phyloP scores from a whole-genome alignment of 306 rosid species.

The Notholithocarpus densiflorus region DNA sequence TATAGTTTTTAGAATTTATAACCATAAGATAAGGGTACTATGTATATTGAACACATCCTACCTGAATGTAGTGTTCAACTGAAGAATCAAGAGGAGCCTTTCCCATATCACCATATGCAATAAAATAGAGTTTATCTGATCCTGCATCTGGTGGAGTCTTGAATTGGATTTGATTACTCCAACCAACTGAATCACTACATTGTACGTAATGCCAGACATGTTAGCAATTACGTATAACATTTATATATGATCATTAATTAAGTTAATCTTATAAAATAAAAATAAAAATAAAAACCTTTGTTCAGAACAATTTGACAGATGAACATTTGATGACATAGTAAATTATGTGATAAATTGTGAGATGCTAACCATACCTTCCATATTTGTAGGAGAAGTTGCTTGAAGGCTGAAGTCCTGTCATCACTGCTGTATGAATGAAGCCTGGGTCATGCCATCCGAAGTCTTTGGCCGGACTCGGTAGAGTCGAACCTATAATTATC shows the following conservation, averaged over 20 bases:
- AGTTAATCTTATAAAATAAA: neutral
- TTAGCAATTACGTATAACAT: neutral
- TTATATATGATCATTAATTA: neutral
- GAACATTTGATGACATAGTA: too few relatives aligned
- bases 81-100: conserved; percentile 81
- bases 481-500: conserved; percentile 31
- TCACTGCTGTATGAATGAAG: conserved; percentile 75
- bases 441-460: conserved; percentile 99
- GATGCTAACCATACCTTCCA: conserved; percentile 60
- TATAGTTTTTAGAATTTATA: too few relatives aligned
- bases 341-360: neutral
- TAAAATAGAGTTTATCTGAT: conserved; percentile 52
- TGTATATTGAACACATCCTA: neutral
- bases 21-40: too few relatives aligned
- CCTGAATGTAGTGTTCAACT: conserved; percentile 88
- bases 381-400: conserved; percentile 54
- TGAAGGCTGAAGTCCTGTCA: conserved; percentile 75
- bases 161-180: conserved; percentile 60
- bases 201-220: neutral
- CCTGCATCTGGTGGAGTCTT: conserved; percentile 82
- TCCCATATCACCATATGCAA: conserved; percentile 86
- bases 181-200: conserved; percentile 59
- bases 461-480: conserved; percentile 76
- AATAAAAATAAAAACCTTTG: neutral
- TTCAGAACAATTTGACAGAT: neutral